phyloP scores from a whole-genome alignment of 768 basidiomycete species.

The Astraeus odoratus region DNA sequence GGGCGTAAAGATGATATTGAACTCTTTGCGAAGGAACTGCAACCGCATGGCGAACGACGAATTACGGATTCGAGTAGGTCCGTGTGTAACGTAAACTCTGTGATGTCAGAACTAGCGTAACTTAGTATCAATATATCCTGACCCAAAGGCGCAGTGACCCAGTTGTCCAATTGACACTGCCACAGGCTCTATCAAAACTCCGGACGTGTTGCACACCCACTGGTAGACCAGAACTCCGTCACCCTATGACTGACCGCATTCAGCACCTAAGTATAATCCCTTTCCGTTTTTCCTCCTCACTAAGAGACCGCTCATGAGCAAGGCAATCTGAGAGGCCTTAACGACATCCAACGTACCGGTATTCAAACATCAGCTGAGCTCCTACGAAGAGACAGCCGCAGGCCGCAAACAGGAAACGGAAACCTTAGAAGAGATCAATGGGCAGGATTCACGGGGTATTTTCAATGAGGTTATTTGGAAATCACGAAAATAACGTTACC shows the following conservation, averaged over 20 bases:
- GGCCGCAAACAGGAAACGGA: constrained; percentile 56
- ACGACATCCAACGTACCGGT: constrained; percentile 49
- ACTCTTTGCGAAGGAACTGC: no score
- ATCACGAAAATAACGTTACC: constrained; percentile 36
- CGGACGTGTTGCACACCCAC: no score
- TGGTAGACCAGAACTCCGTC: not conserved
- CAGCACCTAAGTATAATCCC: constrained; percentile 52
- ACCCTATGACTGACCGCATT: constrained; percentile 1
- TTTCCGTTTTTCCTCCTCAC: constrained; percentile 67
- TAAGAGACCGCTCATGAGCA: constrained; percentile 20
- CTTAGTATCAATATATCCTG: no score
- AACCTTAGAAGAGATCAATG: constrained; percentile 34
- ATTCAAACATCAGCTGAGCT: constrained; percentile 94
- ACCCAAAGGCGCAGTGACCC: no score
- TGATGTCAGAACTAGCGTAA: no score
- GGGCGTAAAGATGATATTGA: no score
- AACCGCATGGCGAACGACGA: no score
- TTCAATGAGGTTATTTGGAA: constrained; percentile 2
- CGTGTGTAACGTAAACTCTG: no score
- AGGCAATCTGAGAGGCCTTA: not conserved
- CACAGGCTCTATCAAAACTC: no score
- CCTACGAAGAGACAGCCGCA: constrained; percentile 68
- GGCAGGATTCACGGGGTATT: not conserved
- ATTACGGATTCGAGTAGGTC: no score
- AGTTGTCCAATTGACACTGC: no score